Evolutionary conservation across 2,329 filamentous ascomycete genomes (phyloP), one percentile per base, ranked within the genome.

Genomic region (Sclerotinia borealis): DNA sequence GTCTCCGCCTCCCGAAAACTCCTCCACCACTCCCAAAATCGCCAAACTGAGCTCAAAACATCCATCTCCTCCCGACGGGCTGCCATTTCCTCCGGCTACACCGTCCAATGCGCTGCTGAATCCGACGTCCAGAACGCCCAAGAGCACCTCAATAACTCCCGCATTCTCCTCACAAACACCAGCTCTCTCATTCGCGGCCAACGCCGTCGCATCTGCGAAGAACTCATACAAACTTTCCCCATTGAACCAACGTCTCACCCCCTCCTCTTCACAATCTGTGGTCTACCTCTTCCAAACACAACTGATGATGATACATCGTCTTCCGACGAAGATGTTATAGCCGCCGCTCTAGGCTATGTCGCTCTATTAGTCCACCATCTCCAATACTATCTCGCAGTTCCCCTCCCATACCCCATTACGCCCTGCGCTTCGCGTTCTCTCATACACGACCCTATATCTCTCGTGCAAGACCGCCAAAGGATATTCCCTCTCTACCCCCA

Each of bases 201-300:
- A 75, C 85, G 93, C 27, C 86, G 93, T 17, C 88, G 95, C 41
- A 91, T 98, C 62, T 93, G 92, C 74, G 88, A 95, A 68, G 92
- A 96, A 68, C 80, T 99, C 0, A 79, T 86, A 15, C 78, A 80
- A 31, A 90, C 97, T 63, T 97, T 93, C 73, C 87, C 89, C 4
- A 96, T 99, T 64, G 84, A 86, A 10, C 88, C 92, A 0, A 77
- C 79, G 9, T 79, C 78, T 15, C 79, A 83, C 3, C 83, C 91
- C 0, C 83, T 98, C 1, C 83, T 87, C 0, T 98, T 98, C 75
- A 91, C 88, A 15, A 96, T 99, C 66, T 88, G 90, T 71, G 86
- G 85, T 19, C 78, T 96, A 1, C 79, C 86, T 3, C 80, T 98
- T 0, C 92, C 93, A 0, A 96, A 97, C 72, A 90, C 91, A 0